These are phyloP conservation scores for Lipomyces sp. DNA, from an alignment of 805 yeast genomes.

Conservation along the genomic window DNA sequence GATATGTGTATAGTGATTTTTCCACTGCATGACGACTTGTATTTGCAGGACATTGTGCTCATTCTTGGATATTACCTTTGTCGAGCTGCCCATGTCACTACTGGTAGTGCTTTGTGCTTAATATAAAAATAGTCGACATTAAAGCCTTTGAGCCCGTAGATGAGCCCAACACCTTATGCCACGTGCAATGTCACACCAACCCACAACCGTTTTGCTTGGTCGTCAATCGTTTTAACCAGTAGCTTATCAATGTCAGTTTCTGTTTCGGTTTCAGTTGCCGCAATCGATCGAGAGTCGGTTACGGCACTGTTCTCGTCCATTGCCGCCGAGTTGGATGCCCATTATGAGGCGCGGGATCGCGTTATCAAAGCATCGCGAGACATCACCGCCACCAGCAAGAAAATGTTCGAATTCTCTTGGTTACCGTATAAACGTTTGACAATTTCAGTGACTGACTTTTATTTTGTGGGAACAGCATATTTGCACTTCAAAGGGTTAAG, in stretches of 20 bases:
- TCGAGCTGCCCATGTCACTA: neutral
- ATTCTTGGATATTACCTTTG: neutral
- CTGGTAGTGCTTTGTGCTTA: slow-evolving; percentile 6
- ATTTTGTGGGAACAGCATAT: slow-evolving; percentile 25
- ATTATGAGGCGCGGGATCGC: slow-evolving; percentile 47
- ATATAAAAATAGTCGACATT: no score
- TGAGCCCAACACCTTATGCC: neutral
- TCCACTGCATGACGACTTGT: neutral
- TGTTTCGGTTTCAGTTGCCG: neutral
- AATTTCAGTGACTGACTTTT: neutral
- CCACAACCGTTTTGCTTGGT: no score
- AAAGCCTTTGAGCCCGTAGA: neutral
- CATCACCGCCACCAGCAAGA: slow-evolving; percentile 50
- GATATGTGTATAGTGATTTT: neutral
- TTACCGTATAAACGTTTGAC: neutral
- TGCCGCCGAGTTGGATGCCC: slow-evolving; percentile 32
- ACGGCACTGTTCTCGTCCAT: slow-evolving; percentile 10
- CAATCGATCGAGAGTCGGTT: neutral
- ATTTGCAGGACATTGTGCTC: neutral
- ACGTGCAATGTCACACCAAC: no score
- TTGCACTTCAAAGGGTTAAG: slow-evolving; percentile 40
- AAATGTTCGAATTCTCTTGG: slow-evolving; percentile 38
- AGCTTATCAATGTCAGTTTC: neutral
- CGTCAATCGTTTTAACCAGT: no score
- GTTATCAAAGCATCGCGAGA: slow-evolving; percentile 49